These are phyloP conservation scores for Kazachstania taianensis DNA, from an alignment of 805 yeast species.

Conservation along the genomic window DNA sequence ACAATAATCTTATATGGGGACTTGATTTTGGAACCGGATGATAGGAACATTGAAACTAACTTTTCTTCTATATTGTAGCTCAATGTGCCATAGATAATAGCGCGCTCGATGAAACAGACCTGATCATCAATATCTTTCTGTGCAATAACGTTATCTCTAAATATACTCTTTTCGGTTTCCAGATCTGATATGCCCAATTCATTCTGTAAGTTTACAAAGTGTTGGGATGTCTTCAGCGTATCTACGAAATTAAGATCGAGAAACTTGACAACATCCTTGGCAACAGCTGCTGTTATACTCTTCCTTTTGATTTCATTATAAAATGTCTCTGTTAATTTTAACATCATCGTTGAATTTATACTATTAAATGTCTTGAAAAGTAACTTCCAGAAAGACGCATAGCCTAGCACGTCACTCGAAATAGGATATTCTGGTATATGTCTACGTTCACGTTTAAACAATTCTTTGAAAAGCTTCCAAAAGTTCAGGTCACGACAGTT, in stretches of 20 bases:
- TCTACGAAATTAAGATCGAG: conserved; percentile 18
- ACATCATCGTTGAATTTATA: conserved; percentile 7
- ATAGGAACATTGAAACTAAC: too few species aligned
- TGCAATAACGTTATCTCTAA: conserved; percentile 11
- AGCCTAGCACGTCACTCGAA: too few species aligned
- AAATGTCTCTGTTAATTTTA: background rate
- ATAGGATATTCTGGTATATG: too few species aligned
- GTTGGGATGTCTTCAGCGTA: conserved; percentile 13
- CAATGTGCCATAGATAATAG: too few species aligned
- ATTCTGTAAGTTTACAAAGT: conserved; percentile 18
- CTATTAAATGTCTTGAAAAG: conserved; percentile 11
- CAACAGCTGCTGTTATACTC: too few species aligned
- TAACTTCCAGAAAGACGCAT: conserved; percentile 7
- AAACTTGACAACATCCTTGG: conserved; percentile 12
- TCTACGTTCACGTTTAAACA: conserved; percentile 15
- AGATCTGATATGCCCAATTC: conserved; percentile 21
- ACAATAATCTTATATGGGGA: too few species aligned
- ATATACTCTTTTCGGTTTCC: conserved; percentile 21
- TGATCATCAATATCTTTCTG: background rate
- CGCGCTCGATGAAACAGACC: conserved; percentile 1
- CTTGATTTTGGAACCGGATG: too few species aligned
- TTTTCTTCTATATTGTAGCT: too few species aligned
- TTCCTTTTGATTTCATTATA: too few species aligned
- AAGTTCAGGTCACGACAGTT: conserved; percentile 9
- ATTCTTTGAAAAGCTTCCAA: conserved; percentile 8